These are phyloP conservation scores for Geotrichum bryndzae DNA, from an alignment of 1,139 yeast genomes.

Conservation along the genomic window DNA sequence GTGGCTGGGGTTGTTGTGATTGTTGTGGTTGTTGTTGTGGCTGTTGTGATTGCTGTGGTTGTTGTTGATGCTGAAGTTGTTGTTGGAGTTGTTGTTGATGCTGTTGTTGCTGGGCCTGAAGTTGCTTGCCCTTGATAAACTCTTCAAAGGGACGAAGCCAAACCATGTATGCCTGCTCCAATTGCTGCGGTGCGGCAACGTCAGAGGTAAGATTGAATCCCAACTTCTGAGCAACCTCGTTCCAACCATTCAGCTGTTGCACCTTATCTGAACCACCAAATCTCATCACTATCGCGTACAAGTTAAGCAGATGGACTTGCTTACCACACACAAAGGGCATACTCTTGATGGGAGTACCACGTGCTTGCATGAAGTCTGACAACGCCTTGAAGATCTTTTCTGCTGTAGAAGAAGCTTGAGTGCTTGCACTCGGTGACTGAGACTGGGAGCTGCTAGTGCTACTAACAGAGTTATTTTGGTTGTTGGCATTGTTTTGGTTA, in stretches of 20 bases:
- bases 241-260: conserved; percentile 48
- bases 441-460: background rate
- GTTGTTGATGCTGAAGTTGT: conserved; percentile 24
- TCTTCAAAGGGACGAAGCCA: conserved; percentile 70
- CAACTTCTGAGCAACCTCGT: conserved; percentile 25
- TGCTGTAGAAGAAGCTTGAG: conserved; percentile 20
- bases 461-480: conserved; percentile 10
- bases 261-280: conserved; percentile 68
- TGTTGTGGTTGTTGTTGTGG: conserved; percentile 16
- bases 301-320: conserved; percentile 59
- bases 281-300: conserved; percentile 64
- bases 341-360: conserved; percentile 62
- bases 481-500: conserved; percentile 9
- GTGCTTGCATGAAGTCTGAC: conserved; percentile 65
- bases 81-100: conserved; percentile 22
- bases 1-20: too few species aligned
- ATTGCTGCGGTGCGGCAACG: conserved; percentile 46
- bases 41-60: conserved; percentile 19
- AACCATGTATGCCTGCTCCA: conserved; percentile 55
- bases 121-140: conserved; percentile 39
- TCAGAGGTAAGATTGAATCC: conserved; percentile 40
- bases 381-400: conserved; percentile 58
- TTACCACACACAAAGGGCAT: conserved; percentile 59
- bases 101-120: conserved; percentile 24
- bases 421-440: background rate